A percentile compares a stretch with the other conserved stretches of the same genome.
These are phyloP conservation scores for Candolleomyces aberdarensis DNA, from an alignment of 768 basidiomycete genomes.

Conservation along the genomic window DNA sequence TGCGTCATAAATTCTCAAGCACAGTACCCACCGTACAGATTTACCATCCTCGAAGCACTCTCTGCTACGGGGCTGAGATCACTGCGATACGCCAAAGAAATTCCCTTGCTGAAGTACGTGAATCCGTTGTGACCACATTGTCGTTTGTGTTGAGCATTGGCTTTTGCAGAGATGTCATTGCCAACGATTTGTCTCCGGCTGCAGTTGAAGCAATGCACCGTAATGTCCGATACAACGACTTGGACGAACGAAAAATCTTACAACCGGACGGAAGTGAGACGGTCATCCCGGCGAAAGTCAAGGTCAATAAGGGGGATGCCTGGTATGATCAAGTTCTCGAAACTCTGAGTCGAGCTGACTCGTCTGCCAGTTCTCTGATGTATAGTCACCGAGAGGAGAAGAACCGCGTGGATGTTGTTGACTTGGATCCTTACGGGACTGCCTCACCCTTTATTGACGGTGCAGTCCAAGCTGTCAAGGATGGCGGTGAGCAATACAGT, in stretches of 20 bases:
- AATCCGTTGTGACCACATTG: not conserved
- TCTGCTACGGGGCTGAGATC: slow-evolving; percentile 95
- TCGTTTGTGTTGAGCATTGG: slow-evolving; percentile 5
- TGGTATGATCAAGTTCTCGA: slow-evolving; percentile 52
- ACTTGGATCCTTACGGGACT: slow-evolving; percentile 96
- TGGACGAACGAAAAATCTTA: slow-evolving; percentile 38
- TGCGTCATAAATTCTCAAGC: slow-evolving; percentile 7
- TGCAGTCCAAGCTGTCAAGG: slow-evolving; percentile 83
- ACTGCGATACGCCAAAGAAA: slow-evolving; percentile 97
- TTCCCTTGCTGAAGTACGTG: slow-evolving; percentile 81
- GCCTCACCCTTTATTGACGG: slow-evolving; percentile 96
- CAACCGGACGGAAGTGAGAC: slow-evolving; percentile 14
- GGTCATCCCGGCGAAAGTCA: slow-evolving; percentile 48
- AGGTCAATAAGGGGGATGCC: slow-evolving; percentile 91
- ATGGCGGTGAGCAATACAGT: slow-evolving; percentile 61
- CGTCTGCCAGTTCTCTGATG: slow-evolving; percentile 68
- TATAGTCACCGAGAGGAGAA: slow-evolving; percentile 78
- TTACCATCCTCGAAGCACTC: slow-evolving; percentile 87
- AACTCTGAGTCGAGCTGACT: slow-evolving; percentile 1
- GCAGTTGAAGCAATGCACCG: slow-evolving; percentile 84
- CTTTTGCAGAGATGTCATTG: slow-evolving; percentile 76
- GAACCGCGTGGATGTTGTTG: slow-evolving; percentile 86
- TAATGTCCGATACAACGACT: slow-evolving; percentile 80
- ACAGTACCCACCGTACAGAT: slow-evolving; percentile 58
- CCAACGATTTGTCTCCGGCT: slow-evolving; percentile 85